Conservation (phyloP, 805 yeast genomes). For the Starmera amethionina region DNA sequence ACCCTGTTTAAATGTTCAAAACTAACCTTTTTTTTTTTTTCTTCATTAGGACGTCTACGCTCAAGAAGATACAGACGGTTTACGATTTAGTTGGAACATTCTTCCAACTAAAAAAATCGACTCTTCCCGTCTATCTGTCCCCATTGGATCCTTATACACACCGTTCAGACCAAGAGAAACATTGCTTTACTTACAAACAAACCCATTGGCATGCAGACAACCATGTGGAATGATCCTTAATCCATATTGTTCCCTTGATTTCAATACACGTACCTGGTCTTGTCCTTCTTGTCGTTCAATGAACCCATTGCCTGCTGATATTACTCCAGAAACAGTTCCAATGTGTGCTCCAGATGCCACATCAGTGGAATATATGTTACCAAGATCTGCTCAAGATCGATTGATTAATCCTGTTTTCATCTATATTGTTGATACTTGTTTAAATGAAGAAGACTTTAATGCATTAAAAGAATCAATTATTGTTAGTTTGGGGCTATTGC, state of each 20-base stretch:
- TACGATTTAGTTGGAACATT: constrained; percentile 53
- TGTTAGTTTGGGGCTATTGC: constrained; percentile 36
- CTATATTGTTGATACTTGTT: constrained; percentile 48
- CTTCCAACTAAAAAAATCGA: constrained; percentile 47
- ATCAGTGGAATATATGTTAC: constrained; percentile 41
- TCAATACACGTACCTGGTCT: constrained; percentile 31
- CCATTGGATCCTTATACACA: constrained; percentile 48
- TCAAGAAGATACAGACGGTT: constrained; percentile 49
- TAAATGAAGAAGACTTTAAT: constrained; percentile 39
- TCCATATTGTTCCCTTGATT: constrained; percentile 32
- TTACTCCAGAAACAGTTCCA: constrained; percentile 20
- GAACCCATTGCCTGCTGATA: constrained; percentile 27
- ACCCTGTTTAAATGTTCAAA: not conserved
- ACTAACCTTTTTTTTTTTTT: too few species aligned
- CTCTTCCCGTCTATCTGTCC: constrained; percentile 41
- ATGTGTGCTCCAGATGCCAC: constrained; percentile 30
- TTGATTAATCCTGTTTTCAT: constrained; percentile 35
- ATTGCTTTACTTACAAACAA: constrained; percentile 25
- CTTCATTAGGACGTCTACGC: constrained; percentile 33
- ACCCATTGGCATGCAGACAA: constrained; percentile 39
- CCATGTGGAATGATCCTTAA: constrained; percentile 43
- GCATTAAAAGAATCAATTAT: constrained; percentile 42
- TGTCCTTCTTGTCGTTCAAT: constrained; percentile 47
- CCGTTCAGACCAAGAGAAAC: constrained; percentile 42
- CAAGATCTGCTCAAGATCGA: constrained; percentile 22